A percentile compares a stretch with the other conserved stretches of the same genome.
phyloP scores from a whole-genome alignment of 495 filamentous ascomycete species.

The Xylaria grammica region DNA sequence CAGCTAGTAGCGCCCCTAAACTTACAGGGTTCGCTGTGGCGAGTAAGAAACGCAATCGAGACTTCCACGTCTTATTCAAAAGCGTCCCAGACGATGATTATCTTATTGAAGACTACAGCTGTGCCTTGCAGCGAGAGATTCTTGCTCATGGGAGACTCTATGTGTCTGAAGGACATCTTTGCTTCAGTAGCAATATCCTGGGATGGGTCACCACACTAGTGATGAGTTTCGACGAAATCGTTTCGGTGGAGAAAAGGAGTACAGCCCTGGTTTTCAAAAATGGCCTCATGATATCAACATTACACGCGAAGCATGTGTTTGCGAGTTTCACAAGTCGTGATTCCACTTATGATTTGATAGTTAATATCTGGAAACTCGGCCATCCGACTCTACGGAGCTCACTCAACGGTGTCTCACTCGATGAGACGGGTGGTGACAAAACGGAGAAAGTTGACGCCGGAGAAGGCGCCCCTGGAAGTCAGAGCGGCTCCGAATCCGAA shows the following conservation, averaged over 20 bases:
- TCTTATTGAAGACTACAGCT: conserved; percentile 98
- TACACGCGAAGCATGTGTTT: conserved; percentile 94
- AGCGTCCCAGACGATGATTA: conserved; percentile 98
- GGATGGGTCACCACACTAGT: conserved; percentile 97
- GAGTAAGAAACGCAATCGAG: conserved; percentile 91
- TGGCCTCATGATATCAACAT: conserved; percentile 92
- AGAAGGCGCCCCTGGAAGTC: conserved; percentile 41
- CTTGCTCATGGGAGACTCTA: conserved; percentile 93
- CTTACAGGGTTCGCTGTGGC: conserved; percentile 96
- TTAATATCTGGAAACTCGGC: conserved; percentile 97
- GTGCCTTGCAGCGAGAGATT: conserved; percentile 93
- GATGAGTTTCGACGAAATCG: conserved; percentile 97
- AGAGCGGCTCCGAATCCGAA: conserved; percentile 60
- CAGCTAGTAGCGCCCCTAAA: conserved; percentile 65
- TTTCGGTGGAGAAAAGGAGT: conserved; percentile 94
- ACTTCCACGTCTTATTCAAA: conserved; percentile 92
- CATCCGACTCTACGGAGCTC: conserved; percentile 89
- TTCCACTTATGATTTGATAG: conserved; percentile 94
- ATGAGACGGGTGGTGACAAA: conserved; percentile 82
- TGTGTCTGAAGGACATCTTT: conserved; percentile 95
- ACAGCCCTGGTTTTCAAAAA: conserved; percentile 97
- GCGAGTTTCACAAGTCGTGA: conserved; percentile 93
- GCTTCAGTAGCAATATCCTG: conserved; percentile 98
- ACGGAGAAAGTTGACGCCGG: conserved; percentile 77
- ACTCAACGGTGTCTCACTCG: conserved; percentile 81